These are phyloP conservation scores for Helminthosporium solani DNA, from an alignment of 2,329 filamentous ascomycete species.

Conservation along the genomic window DNA sequence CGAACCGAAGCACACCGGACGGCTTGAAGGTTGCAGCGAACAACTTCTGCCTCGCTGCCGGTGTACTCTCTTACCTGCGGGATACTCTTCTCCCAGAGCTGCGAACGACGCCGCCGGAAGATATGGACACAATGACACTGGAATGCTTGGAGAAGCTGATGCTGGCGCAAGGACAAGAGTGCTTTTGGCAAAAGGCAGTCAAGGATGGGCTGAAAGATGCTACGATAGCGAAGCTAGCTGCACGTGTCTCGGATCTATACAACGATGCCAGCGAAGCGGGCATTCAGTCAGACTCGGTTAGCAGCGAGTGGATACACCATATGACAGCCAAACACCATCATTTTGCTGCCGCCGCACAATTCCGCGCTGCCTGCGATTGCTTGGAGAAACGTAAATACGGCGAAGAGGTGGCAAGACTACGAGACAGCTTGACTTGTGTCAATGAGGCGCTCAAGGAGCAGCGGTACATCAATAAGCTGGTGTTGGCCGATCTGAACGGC, in stretches of 20 bases:
- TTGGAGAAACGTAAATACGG: conserved; percentile 93
- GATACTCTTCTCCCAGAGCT: conserved; percentile 77
- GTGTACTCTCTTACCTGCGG: conserved; percentile 77
- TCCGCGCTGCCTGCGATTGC: conserved; percentile 84
- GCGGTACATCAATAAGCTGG: conserved; percentile 76
- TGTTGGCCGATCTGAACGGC: conserved; percentile 78
- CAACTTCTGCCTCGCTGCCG: conserved; percentile 85
- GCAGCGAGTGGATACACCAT: conserved; percentile 95
- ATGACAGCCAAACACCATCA: conserved; percentile 97
- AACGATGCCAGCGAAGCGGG: conserved; percentile 79
- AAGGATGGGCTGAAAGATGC: conserved; percentile 92
- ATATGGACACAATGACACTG: conserved; percentile 89
- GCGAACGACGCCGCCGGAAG: conserved; percentile 81
- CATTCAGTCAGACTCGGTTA: conserved; percentile 84
- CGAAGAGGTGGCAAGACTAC: conserved; percentile 85
- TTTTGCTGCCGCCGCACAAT: conserved; percentile 94
- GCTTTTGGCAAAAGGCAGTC: conserved; percentile 96
- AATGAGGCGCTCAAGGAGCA: conserved; percentile 84
- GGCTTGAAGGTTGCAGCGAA: conserved; percentile 86
- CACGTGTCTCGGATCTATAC: conserved; percentile 89
- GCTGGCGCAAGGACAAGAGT: conserved; percentile 92
- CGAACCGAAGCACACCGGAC: conserved; percentile 74
- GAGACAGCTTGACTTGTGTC: conserved; percentile 78
- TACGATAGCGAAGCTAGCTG: conserved; percentile 86
- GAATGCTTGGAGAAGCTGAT: conserved; percentile 80